Base-by-base conservation (phyloP, 129 eudicot genomes). In the Solidago caesia region DNA sequence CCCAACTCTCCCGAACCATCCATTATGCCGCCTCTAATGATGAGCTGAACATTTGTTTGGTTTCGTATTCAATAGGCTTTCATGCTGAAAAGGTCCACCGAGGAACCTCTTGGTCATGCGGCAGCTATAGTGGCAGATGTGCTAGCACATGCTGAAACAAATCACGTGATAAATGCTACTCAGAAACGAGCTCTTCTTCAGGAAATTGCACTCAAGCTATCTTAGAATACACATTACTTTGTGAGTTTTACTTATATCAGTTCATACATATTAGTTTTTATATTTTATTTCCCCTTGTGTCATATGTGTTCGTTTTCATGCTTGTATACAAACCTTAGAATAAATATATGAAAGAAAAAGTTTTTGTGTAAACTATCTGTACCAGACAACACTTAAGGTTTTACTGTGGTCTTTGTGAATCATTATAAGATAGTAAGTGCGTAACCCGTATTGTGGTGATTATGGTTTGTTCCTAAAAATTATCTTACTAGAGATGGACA, bases 21-120 rank as follows among this genome's bases (percentile, higher is more conserved):
- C 21, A 21, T 21, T 21, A 21, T 21, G 21, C 21, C 21, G 21
- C 39, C 39, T 33, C 39, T 33, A 33, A 33, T 33, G 39, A 33
- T 33, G 39, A 33, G 39, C 39, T 33, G 39, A 33, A 3, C 39
- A 3, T 33, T 33, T 33, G 39, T 33, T 21, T 33, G 27, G 25
- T 61, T 41, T 14, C 57, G 72, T 64, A 25, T 63, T 52, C 7
- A 66, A 13, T 47, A 94, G 98, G 93, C 98, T 4, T 94, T 94
- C 84, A 88, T 94, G 98, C 75, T 94, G 83, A 94, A 83, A 84
- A 86, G 97, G 71, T 92, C 96, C 29, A 78, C 86, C 26, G 98
- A 94, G 81, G 98, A 94, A 68, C 96, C 98, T 49, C 96, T 90
- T 46, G 98, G 98, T 43, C 98, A 94, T 84, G 98, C 98, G 9